Conservation (phyloP, 1,284 basidiomycete species). For the Tranzscheliella williamsii region DNA sequence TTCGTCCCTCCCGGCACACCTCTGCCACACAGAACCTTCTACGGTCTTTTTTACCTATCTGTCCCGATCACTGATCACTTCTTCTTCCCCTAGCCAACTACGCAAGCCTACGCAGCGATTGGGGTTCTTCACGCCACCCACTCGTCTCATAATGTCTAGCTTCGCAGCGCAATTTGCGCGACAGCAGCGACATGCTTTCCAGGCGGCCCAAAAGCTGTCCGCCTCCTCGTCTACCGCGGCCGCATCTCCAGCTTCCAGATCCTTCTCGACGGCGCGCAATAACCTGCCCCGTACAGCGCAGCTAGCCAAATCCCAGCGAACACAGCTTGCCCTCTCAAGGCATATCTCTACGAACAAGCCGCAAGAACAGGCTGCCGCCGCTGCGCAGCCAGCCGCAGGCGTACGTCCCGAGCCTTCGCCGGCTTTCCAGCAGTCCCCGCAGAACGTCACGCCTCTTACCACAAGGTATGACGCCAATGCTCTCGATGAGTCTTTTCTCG, state of each 20-base stretch:
- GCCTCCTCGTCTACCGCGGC: slow-evolving; percentile 11
- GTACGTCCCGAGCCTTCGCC: slow-evolving; percentile 53
- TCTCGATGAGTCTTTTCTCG: slow-evolving; percentile 71
- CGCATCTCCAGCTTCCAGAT: slow-evolving; percentile 21
- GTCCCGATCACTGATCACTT: no score
- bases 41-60: no score
- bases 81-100: no score
- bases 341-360: slow-evolving; percentile 43
- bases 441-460: slow-evolving; percentile 25
- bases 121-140: background rate
- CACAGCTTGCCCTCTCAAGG: slow-evolving; percentile 35
- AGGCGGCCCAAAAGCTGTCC: slow-evolving; percentile 26
- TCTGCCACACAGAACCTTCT: no score
- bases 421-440: slow-evolving; percentile 52
- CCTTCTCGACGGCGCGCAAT: slow-evolving; percentile 36
- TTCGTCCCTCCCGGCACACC: no score
- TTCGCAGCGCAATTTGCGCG: slow-evolving; percentile 42
- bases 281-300: slow-evolving; percentile 30
- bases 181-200: slow-evolving; percentile 36
- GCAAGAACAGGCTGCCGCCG: slow-evolving; percentile 39
- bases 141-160: slow-evolving; percentile 22
- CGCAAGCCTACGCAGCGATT: no score
- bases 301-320: slow-evolving; percentile 21
- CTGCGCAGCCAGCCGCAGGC: slow-evolving; percentile 22
- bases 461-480: slow-evolving; percentile 35